Conservation (phyloP, 2,329 filamentous ascomycete species). For the Calcarisporium arbuscula region DNA sequence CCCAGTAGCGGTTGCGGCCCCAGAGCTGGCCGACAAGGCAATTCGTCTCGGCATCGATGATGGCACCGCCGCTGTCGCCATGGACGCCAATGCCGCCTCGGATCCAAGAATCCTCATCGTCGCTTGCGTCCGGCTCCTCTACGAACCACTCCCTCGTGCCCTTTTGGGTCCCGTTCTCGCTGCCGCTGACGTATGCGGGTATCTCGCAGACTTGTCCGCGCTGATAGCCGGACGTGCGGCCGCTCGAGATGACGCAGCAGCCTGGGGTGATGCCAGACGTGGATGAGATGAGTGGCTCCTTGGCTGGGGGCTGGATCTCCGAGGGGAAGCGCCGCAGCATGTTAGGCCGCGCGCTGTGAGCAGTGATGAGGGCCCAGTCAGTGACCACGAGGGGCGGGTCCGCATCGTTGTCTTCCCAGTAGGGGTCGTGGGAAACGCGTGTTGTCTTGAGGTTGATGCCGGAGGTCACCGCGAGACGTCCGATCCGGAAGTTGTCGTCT, state of each 20-base stretch:
- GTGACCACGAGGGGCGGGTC: slow-evolving; percentile 36
- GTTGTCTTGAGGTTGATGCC: slow-evolving; percentile 36
- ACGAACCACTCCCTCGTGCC: slow-evolving; percentile 40
- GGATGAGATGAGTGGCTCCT: slow-evolving; percentile 25
- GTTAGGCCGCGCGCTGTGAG: slow-evolving; percentile 29
- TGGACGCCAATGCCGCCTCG: slow-evolving; percentile 37
- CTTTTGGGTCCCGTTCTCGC: slow-evolving; percentile 32
- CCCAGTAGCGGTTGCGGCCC: slow-evolving; percentile 38
- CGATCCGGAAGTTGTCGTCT: slow-evolving; percentile 23
- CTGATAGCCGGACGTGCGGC: slow-evolving; percentile 37
- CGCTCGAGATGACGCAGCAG: slow-evolving; percentile 30
- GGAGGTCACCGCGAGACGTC: slow-evolving; percentile 31
- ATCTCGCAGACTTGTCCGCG: slow-evolving; percentile 36
- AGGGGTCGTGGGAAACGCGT: slow-evolving; percentile 35
- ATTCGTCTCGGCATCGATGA: slow-evolving; percentile 34
- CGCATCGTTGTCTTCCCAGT: slow-evolving; percentile 35
- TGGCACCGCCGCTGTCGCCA: slow-evolving; percentile 37
- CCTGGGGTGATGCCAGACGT: slow-evolving; percentile 27
- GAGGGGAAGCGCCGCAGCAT: slow-evolving; percentile 34
- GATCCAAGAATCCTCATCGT: slow-evolving; percentile 38
- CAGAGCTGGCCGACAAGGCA: slow-evolving; percentile 36
- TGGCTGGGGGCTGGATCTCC: slow-evolving; percentile 21
- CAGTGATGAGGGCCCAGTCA: slow-evolving; percentile 36
- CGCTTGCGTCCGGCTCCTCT: slow-evolving; percentile 30
- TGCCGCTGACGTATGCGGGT: slow-evolving; percentile 34